Percentiles rank a stretch among this genome's conserved stretches.
phyloP scores from a whole-genome alignment of 2,329 filamentous ascomycete genomes.

The Hymenoscyphus salicellus region DNA sequence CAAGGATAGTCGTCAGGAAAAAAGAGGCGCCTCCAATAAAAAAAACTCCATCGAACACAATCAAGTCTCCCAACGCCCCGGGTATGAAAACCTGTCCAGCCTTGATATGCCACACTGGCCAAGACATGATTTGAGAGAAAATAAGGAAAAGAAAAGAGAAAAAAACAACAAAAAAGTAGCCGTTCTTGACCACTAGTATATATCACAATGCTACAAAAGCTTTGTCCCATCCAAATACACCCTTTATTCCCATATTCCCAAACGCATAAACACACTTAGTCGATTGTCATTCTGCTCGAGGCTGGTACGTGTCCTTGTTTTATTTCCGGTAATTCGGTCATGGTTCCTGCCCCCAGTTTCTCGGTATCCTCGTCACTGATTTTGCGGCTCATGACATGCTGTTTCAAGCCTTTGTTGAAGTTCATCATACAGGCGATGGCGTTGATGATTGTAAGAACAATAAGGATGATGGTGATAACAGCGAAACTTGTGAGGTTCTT shows the following conservation, averaged over 20 bases:
- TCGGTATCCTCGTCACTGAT: constrained; percentile 46
- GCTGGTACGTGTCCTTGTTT: constrained; percentile 36
- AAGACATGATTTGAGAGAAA: constrained; percentile 22
- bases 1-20: neutral
- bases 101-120: constrained; percentile 33
- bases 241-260: constrained; percentile 14
- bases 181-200: constrained; percentile 28
- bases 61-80: constrained; percentile 27
- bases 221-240: constrained; percentile 21
- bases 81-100: constrained; percentile 28
- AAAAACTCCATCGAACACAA: constrained; percentile 26
- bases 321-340: constrained; percentile 45
- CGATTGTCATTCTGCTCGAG: constrained; percentile 49
- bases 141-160: neutral
- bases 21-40: constrained; percentile 12
- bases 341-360: constrained; percentile 43
- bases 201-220: constrained; percentile 25
- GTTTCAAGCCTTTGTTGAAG: constrained; percentile 86
- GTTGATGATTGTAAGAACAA: constrained; percentile 83
- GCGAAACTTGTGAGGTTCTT: constrained; percentile 91
- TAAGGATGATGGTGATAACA: constrained; percentile 83
- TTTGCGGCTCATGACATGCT: constrained; percentile 68
- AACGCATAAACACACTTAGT: constrained; percentile 36
- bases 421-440: constrained; percentile 85
- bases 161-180: constrained; percentile 19